These are phyloP conservation scores for Phytophthora ohioensis DNA, from an alignment of 352 stramenopile species.

Conservation along the genomic window DNA sequence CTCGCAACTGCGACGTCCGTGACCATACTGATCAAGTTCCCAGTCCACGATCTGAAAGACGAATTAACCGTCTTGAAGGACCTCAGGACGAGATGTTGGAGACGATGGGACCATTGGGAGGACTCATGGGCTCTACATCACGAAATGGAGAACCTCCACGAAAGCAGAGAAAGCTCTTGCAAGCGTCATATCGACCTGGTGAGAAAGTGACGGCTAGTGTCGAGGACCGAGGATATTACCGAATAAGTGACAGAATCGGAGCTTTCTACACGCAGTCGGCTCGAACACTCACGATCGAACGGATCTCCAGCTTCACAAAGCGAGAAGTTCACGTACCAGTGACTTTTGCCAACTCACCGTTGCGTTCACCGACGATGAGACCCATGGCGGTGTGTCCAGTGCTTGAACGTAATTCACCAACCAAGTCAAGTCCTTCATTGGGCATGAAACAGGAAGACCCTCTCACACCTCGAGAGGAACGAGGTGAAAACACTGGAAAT, in stretches of 20 bases:
- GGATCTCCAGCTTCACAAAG: conserved; percentile 73
- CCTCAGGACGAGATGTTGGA: conserved; percentile 59
- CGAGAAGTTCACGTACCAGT: conserved; percentile 57
- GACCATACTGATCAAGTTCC: conserved; percentile 46
- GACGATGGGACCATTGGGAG: conserved; percentile 78
- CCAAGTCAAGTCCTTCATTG: conserved; percentile 15
- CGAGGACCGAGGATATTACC: conserved; percentile 81
- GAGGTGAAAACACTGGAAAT: conserved; percentile 7
- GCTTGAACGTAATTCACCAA: conserved; percentile 52
- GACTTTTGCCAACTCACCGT: conserved; percentile 46
- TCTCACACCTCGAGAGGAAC: conserved; percentile 26
- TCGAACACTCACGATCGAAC: conserved; percentile 68
- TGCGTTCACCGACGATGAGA: conserved; percentile 53
- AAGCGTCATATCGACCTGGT: conserved; percentile 12
- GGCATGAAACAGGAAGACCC: conserved; percentile 10
- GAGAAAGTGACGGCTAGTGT: conserved; percentile 36
- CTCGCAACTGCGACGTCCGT: conserved; percentile 74
- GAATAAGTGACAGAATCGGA: conserved; percentile 84
- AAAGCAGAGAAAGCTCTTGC: conserved; percentile 50
- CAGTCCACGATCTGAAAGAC: conserved; percentile 37
- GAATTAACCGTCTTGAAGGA: conserved; percentile 41
- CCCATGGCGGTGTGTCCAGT: conserved; percentile 60
- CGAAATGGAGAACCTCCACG: conserved; percentile 26
- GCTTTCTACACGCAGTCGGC: conserved; percentile 79
- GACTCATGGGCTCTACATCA: conserved; percentile 54